Conservation (phyloP, 805 yeast genomes). For the Jamesozyma gamospora region DNA sequence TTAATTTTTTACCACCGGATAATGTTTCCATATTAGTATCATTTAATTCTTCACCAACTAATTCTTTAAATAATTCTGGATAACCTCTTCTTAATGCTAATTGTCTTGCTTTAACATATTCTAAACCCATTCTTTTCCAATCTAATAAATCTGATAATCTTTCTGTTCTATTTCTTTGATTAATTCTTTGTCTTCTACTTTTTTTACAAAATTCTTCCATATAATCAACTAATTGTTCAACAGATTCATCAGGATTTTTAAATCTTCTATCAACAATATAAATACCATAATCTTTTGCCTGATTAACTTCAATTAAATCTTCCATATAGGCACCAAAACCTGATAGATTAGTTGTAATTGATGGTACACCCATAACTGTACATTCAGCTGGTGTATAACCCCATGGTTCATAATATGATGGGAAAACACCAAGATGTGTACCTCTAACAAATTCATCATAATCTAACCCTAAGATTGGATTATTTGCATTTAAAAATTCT, state of each 20-base stretch:
- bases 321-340: slow-evolving; percentile 99
- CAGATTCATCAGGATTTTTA: slow-evolving; percentile 87
- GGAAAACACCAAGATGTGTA: slow-evolving; percentile 96
- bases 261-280: slow-evolving; percentile 91
- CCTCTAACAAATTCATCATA: slow-evolving; percentile 98
- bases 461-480: slow-evolving; percentile 86
- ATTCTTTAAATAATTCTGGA: slow-evolving; percentile 61
- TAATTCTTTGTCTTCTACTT: slow-evolving; percentile 92
- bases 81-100: slow-evolving; percentile 88
- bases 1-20: slow-evolving; percentile 39
- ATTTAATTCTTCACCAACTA: slow-evolving; percentile 24
- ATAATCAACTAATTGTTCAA: slow-evolving; percentile 77
- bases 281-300: slow-evolving; percentile 87
- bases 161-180: slow-evolving; percentile 95
- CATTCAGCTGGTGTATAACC: slow-evolving; percentile 99
- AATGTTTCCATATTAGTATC: slow-evolving; percentile 24
- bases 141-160: slow-evolving; percentile 84
- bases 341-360: slow-evolving; percentile 88
- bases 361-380: slow-evolving; percentile 98
- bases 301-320: slow-evolving; percentile 75
- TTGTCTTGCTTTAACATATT: slow-evolving; percentile 89
- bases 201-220: slow-evolving; percentile 85
- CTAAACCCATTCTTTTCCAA: slow-evolving; percentile 98
- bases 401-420: slow-evolving; percentile 98
- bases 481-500: slow-evolving; percentile 87